These are phyloP conservation scores for Hemerocallis citrina DNA, from an alignment of 106 monocot species.

Conservation along the genomic window DNA sequence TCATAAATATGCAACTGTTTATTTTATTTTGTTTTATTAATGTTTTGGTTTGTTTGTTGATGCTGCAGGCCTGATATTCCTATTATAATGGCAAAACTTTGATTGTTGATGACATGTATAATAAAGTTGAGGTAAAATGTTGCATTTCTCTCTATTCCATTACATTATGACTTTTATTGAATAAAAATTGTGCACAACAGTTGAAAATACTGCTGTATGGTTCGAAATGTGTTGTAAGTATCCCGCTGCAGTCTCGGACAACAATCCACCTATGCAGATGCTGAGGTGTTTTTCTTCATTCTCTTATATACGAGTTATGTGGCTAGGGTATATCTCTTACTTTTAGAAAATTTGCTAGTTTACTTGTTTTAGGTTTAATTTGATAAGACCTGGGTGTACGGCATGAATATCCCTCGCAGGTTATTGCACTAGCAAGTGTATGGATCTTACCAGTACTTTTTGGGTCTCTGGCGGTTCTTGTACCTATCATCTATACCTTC, in stretches of 20 bases:
- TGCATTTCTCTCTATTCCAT: not conserved
- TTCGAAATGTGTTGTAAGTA: slow-evolving; percentile 85
- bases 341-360: not conserved
- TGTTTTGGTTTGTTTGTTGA: too few relatives aligned
- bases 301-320: not conserved
- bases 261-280: slow-evolving; percentile 83
- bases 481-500: slow-evolving; percentile 39
- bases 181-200: slow-evolving; percentile 22
- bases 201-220: slow-evolving; percentile 71
- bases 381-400: slow-evolving; percentile 61
- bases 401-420: slow-evolving; percentile 89
- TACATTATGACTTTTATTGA: not conserved
- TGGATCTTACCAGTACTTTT: slow-evolving; percentile 61
- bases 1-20: not conserved
- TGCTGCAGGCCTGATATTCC: slow-evolving; percentile 62
- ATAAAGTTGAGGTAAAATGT: slow-evolving; percentile 73
- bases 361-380: slow-evolving; percentile 22
- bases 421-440: slow-evolving; percentile 66
- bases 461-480: slow-evolving; percentile 37
- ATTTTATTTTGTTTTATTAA: too few relatives aligned
- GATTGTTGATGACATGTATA: slow-evolving; percentile 91
- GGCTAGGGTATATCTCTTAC: not conserved
- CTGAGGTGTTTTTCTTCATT: slow-evolving; percentile 49
- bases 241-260: slow-evolving; percentile 81
- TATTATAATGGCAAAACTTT: slow-evolving; percentile 86